These are phyloP conservation scores for Candida fluviatilis DNA, from an alignment of 805 yeast genomes.

Conservation along the genomic window DNA sequence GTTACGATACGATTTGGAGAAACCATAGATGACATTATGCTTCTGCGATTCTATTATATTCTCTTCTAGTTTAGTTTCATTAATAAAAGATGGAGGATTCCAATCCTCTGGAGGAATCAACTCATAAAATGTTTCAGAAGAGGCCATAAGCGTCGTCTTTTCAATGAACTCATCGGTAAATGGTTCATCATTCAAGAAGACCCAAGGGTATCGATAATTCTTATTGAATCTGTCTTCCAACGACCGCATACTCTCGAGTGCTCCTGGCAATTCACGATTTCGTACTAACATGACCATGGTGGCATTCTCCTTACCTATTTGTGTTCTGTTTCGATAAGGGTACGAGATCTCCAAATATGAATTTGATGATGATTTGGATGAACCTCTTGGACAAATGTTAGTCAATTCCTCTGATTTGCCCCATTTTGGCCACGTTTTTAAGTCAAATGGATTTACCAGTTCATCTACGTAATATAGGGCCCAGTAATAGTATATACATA, in stretches of 20 bases:
- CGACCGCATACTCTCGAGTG: slow-evolving; percentile 45
- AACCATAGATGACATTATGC: slow-evolving; percentile 42
- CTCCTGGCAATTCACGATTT: slow-evolving; percentile 73
- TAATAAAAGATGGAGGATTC: slow-evolving; percentile 36
- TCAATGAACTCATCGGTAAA: slow-evolving; percentile 38
- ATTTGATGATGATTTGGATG: slow-evolving; percentile 25
- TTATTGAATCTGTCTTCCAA: slow-evolving; percentile 41
- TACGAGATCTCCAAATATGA: slow-evolving; percentile 19
- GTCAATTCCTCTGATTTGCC: background rate
- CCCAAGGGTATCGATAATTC: slow-evolving; percentile 41
- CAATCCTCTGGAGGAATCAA: slow-evolving; percentile 38
- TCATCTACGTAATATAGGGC: background rate
- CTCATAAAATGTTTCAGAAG: slow-evolving; percentile 38
- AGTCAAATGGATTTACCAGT: background rate
- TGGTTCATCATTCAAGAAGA: slow-evolving; percentile 41
- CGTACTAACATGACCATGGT: slow-evolving; percentile 84
- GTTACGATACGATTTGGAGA: slow-evolving; percentile 47
- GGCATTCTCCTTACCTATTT: slow-evolving; percentile 68
- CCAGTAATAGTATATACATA: slow-evolving; percentile 8
- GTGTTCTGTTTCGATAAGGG: slow-evolving; percentile 27
- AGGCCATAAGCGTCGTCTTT: slow-evolving; percentile 41
- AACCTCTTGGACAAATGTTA: background rate
- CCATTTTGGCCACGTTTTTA: background rate
- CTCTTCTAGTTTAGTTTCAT: slow-evolving; percentile 22
- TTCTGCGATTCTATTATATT: slow-evolving; percentile 17